These are phyloP conservation scores for Sporothrix brasiliensis DNA, from an alignment of 2,329 filamentous ascomycete genomes.

Conservation along the genomic window DNA sequence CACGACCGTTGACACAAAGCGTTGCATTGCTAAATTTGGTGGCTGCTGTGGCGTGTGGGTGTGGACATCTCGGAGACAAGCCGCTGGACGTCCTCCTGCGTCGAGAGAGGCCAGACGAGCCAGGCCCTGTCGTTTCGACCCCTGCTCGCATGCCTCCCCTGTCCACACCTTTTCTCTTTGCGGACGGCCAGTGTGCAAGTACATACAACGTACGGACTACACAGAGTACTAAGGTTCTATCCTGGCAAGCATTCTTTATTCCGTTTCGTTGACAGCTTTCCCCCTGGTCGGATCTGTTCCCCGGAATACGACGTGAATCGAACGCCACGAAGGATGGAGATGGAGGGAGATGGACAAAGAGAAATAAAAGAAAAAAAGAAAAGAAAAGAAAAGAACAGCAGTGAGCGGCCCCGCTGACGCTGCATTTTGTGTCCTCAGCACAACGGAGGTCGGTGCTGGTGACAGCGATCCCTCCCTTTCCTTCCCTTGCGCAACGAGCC, in stretches of 20 bases:
- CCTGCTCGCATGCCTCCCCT: slow-evolving; percentile 3
- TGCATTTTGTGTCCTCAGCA: too few relatives aligned
- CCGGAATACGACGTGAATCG: slow-evolving; percentile 18
- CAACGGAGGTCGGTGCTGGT: too few relatives aligned
- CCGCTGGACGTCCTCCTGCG: not conserved
- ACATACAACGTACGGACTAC: too few relatives aligned
- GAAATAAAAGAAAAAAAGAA: too few relatives aligned
- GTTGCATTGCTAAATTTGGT: slow-evolving; percentile 23
- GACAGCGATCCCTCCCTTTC: not conserved
- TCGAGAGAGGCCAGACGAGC: too few relatives aligned
- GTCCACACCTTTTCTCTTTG: slow-evolving; percentile 17
- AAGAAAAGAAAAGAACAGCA: too few relatives aligned
- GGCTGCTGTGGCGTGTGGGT: not conserved
- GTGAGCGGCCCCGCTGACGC: too few relatives aligned
- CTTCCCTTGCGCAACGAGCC: slow-evolving; percentile 5
- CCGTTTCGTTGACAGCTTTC: not conserved
- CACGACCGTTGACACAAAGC: slow-evolving; percentile 17
- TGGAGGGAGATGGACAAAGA: too few relatives aligned
- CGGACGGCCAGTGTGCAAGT: too few relatives aligned
- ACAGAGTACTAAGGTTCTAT: too few relatives aligned
- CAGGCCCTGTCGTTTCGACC: not conserved
- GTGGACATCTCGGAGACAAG: slow-evolving; percentile 9
- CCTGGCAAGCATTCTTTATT: not conserved
- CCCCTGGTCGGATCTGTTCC: slow-evolving; percentile 23
- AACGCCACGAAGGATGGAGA: not conserved